Evolutionary conservation across 495 filamentous ascomycete genomes (phyloP).

Genomic region (Bacidia gigantensis): DNA sequence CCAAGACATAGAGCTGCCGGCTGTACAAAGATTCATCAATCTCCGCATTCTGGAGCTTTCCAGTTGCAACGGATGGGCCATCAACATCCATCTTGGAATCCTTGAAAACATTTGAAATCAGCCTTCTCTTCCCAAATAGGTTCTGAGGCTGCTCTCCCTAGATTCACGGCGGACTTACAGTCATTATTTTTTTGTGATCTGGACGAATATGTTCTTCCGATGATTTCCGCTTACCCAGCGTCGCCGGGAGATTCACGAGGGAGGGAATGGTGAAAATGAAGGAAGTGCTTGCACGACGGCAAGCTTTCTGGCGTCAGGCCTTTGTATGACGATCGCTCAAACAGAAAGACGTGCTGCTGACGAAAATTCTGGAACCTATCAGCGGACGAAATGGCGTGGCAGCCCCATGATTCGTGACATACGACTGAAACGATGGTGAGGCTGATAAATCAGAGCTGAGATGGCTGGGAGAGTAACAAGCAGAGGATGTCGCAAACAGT

Average conservation of each 20-base stretch:
- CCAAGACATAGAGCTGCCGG: conserved; percentile 93
- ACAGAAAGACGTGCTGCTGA: neutral
- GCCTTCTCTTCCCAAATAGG: neutral
- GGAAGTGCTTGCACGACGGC: conserved; percentile 35
- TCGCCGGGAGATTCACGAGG: conserved; percentile 41
- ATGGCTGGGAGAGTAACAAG: neutral
- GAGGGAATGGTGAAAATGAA: conserved; percentile 39
- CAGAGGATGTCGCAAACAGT: neutral
- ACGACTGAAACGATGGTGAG: neutral
- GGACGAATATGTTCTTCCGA: conserved; percentile 64
- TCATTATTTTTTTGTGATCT: conserved; percentile 64
- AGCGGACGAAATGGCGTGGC: neutral
- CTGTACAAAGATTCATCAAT: conserved; percentile 98
- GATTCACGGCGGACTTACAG: conserved; percentile 47
- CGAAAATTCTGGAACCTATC: neutral
- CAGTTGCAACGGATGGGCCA: conserved; percentile 39
- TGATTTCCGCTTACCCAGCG: conserved; percentile 77
- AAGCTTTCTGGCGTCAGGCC: conserved; percentile 23
- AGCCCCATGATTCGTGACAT: neutral
- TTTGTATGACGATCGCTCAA: neutral
- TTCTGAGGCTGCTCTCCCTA: too few relatives aligned
- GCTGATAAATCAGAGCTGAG: neutral
- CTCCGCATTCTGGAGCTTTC: conserved; percentile 49
- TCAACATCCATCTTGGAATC: conserved; percentile 79
- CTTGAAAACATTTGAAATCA: conserved; percentile 15